Conservation (phyloP, 345 rosid species). For the Geranium brycei region DNA sequence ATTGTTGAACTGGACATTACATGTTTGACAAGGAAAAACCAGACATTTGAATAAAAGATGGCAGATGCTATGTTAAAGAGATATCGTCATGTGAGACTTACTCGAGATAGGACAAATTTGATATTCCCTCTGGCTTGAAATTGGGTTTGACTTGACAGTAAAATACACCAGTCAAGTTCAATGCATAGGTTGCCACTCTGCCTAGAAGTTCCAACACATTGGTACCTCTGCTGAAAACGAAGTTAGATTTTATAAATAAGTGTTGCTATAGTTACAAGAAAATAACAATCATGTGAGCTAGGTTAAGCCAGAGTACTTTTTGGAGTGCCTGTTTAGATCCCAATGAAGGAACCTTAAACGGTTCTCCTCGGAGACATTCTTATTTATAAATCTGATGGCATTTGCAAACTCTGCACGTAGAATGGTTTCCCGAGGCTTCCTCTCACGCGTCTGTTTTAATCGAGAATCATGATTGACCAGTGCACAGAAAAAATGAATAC, state of each 20-base stretch:
- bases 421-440: conserved; percentile 88
- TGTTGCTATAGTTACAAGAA: not conserved
- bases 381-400: conserved; percentile 68
- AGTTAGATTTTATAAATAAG: conserved; percentile 1
- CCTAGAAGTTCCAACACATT: conserved; percentile 61
- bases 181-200: conserved; percentile 58
- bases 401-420: conserved; percentile 77
- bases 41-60: too few relatives aligned
- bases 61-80: not conserved
- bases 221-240: conserved; percentile 41
- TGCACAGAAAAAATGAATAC: not conserved
- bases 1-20: not conserved
- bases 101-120: conserved; percentile 33
- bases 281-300: not conserved
- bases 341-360: conserved; percentile 76
- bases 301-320: conserved; percentile 39
- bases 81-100: conserved; percentile 25
- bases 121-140: conserved; percentile 29
- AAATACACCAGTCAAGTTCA: conserved; percentile 73
- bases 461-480: conserved; percentile 7
- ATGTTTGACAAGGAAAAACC: too few relatives aligned
- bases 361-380: conserved; percentile 46
- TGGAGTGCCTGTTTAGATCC: conserved; percentile 78
- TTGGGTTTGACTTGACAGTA: conserved; percentile 46
- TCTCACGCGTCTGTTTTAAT: conserved; percentile 58